Base-by-base conservation (phyloP, 2,329 filamentous ascomycete species). In the Aspergillus eucalypticola region DNA sequence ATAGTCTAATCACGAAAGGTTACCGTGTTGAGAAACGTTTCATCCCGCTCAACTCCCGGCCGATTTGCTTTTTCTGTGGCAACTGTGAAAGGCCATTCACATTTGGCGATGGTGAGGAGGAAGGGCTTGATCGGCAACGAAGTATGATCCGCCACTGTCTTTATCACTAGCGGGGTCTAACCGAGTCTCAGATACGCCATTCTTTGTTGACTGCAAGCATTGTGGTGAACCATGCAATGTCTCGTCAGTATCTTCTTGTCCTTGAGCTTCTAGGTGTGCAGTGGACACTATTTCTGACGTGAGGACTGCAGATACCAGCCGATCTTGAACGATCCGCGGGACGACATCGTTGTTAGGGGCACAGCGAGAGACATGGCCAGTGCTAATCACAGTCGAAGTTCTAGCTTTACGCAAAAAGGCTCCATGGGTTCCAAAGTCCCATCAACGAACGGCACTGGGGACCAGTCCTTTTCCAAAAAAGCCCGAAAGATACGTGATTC, bases 21-120 rank as follows among this genome's bases (percentile, higher is more conserved):
- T 73, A 72, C 52, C 67, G 71, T 8, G 65, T 73, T 62, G 71
- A 73, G 54, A 72, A 70, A 44, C 66, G 66, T 17, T 25, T 69
- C 7, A 56, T 73, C 5, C 64, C 71, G 17, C 39, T 73, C 8
- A 63, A 72, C n/a, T 66, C 60, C 13, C 69, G 64, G 2, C 66
- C 70, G 8, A 55, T 72, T 2, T 67, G 66, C 8, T 70, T 72
- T 17, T 69, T 68, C 23, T 73, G 71, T 54, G 60, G 52, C 17
- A 65, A 63, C 29, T 73, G 71, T 42, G 70, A 70, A 42, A 64
- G 61, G 17, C 60, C 61, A 11, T 73, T 72, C 15, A 49, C 65
- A 11, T 51, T 67, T 19, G 68, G 66, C 2, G 61, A 65, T n/a
- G 64, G 64, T 3, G 64, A 60, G 11, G 60, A 67, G 39, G 53